These are phyloP conservation scores for Penicillium maclennaniae DNA, from an alignment of 495 filamentous ascomycete species.

Conservation along the genomic window DNA sequence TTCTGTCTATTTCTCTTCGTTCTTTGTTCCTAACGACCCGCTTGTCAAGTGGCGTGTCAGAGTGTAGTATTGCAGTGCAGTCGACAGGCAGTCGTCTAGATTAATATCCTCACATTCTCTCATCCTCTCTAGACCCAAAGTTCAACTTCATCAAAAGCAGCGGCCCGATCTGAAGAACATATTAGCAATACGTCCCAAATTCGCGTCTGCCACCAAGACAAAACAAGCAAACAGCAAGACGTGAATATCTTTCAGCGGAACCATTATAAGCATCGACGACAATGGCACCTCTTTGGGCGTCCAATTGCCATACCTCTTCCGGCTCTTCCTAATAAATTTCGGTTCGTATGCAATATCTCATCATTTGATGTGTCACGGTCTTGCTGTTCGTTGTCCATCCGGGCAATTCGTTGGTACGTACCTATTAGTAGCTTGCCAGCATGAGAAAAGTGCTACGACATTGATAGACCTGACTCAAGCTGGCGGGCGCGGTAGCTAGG, in stretches of 20 bases:
- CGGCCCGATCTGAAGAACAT: too few relatives aligned
- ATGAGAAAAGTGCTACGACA: slow-evolving; percentile 1
- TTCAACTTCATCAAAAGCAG: too few relatives aligned
- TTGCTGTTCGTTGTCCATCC: slow-evolving; percentile 10
- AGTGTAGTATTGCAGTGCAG: too few relatives aligned
- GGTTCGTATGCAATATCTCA: slow-evolving; percentile 44
- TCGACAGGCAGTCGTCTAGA: too few relatives aligned
- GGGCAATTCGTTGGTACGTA: slow-evolving; percentile 5
- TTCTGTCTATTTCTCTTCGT: neutral
- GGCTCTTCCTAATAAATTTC: slow-evolving; percentile 51
- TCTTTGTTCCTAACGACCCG: neutral
- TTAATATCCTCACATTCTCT: too few relatives aligned
- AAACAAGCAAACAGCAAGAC: slow-evolving; percentile 16
- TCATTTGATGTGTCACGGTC: slow-evolving; percentile 31
- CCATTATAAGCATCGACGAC: slow-evolving; percentile 53
- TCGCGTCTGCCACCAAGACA: neutral
- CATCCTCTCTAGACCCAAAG: too few relatives aligned
- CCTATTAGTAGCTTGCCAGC: slow-evolving; percentile 4
- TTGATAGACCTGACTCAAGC: slow-evolving; percentile 8
- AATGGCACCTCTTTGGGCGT: slow-evolving; percentile 18
- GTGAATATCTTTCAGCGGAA: slow-evolving; percentile 42
- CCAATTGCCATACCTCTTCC: slow-evolving; percentile 47
- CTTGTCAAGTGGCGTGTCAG: too few relatives aligned
- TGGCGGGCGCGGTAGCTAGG: slow-evolving; percentile 1
- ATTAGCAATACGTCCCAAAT: slow-evolving; percentile 13